phyloP scores from a whole-genome alignment of 345 rosid species.

The Acer yangbiense region DNA sequence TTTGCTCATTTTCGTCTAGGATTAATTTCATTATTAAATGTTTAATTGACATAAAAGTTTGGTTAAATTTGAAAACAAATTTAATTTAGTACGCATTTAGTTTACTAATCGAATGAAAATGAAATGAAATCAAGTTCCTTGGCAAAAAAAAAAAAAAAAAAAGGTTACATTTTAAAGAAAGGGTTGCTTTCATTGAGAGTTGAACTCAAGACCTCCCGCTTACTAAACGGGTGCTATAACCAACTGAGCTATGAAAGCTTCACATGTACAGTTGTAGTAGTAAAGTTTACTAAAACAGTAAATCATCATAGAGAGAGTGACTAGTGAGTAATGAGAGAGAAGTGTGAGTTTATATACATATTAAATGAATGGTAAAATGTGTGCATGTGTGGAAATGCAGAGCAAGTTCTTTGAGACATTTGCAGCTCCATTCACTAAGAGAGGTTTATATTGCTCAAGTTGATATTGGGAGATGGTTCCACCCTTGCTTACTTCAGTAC shows the following conservation, averaged over 20 bases:
- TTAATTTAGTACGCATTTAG: no score
- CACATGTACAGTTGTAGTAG: no score
- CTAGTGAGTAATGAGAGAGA: no score
- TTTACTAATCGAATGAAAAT: no score
- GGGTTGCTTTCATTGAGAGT: conserved; percentile 80
- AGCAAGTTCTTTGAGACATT: conserved; percentile 97
- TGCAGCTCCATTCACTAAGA: conserved; percentile 93
- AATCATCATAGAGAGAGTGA: no score
- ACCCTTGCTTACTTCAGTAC: conserved; percentile 69
- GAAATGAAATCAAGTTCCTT: no score
- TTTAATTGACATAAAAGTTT: no score
- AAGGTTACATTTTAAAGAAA: no score
- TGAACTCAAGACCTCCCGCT: conserved; percentile 98
- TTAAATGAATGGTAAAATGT: not conserved
- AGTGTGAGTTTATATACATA: no score
- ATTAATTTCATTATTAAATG: not conserved
- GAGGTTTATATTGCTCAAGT: conserved; percentile 86
- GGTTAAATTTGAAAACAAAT: not conserved
- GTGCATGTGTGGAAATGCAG: conserved; percentile 44
- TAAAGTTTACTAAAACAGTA: no score
- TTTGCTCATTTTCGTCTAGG: not conserved
- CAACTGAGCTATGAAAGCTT: conserved; percentile 94
- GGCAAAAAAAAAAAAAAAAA: no score
- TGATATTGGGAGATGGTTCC: conserved; percentile 85
- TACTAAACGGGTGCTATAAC: conserved; percentile 96